A percentile compares a stretch with the other conserved stretches of the same genome.
Conservation (phyloP, 2,329 filamentous ascomycete genomes). For the Colletotrichum higginsianum region DNA sequence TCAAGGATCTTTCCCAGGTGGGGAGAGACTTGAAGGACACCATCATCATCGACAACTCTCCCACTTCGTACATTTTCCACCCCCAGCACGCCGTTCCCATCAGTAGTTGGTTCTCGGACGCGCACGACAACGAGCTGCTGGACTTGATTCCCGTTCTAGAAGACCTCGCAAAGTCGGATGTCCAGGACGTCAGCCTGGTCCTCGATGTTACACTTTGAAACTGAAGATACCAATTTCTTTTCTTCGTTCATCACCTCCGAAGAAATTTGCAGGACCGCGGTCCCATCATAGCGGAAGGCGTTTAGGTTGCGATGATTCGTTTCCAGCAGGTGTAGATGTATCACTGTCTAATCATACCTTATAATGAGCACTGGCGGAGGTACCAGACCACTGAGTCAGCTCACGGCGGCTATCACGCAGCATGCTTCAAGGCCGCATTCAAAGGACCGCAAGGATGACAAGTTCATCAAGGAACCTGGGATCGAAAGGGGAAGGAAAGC, state of each 20-base stretch:
- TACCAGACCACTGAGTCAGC: slow-evolving; percentile 39
- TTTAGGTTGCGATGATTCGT: slow-evolving; percentile 65
- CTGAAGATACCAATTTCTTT: slow-evolving; percentile 50
- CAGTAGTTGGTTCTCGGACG: slow-evolving; percentile 99
- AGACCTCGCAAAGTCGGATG: slow-evolving; percentile 89
- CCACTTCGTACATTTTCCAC: slow-evolving; percentile 99
- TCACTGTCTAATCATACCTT: slow-evolving; percentile 65
- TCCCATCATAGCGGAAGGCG: slow-evolving; percentile 69
- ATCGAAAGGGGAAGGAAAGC: slow-evolving; percentile 50
- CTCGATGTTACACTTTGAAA: slow-evolving; percentile 87
- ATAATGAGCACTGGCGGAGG: slow-evolving; percentile 50
- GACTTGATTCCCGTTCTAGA: slow-evolving; percentile 98
- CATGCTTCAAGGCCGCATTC: slow-evolving; percentile 41
- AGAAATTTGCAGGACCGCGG: slow-evolving; percentile 43
- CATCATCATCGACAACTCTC: slow-evolving; percentile 99
- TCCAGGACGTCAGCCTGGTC: slow-evolving; percentile 96
- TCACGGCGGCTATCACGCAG: slow-evolving; percentile 44
- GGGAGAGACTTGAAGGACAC: slow-evolving; percentile 96
- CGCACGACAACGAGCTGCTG: slow-evolving; percentile 97
- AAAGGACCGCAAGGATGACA: slow-evolving; percentile 43
- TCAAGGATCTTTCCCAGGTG: slow-evolving; percentile 98
- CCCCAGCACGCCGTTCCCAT: slow-evolving; percentile 98
- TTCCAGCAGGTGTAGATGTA: slow-evolving; percentile 65
- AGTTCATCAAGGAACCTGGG: slow-evolving; percentile 51
- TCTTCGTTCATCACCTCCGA: slow-evolving; percentile 49